Evolutionary conservation across 371 early-diverging fungal species (phyloP).

Genomic region (Zancudomyces culisetae): DNA sequence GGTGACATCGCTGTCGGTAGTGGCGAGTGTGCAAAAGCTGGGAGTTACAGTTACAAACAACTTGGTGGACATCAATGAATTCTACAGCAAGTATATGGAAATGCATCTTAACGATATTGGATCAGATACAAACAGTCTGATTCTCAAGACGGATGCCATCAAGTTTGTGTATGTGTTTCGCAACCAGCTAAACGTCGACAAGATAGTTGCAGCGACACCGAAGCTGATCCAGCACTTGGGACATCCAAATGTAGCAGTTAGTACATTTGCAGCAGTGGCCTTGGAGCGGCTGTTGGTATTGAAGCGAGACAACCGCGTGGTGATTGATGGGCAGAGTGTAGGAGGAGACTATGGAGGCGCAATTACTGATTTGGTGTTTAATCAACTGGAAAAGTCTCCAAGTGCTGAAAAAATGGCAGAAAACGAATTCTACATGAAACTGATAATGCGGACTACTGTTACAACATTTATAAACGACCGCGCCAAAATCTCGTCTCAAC

Average conservation of each 20-base stretch:
- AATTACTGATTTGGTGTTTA: slow-evolving; percentile 55
- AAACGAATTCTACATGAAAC: slow-evolving; percentile 83
- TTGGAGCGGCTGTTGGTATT: slow-evolving; percentile 78
- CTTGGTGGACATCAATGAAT: slow-evolving; percentile 56
- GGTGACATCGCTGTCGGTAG: slow-evolving; percentile 50
- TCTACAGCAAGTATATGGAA: slow-evolving; percentile 64
- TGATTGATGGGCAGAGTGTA: slow-evolving; percentile 49
- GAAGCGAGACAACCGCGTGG: slow-evolving; percentile 37
- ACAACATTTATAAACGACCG: not conserved
- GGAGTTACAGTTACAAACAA: slow-evolving; percentile 67
- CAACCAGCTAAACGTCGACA: slow-evolving; percentile 67
- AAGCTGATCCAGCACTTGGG: slow-evolving; percentile 59
- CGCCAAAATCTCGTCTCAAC: no score
- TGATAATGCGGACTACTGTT: slow-evolving; percentile 26
- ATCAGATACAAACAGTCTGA: slow-evolving; percentile 50
- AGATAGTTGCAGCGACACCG: slow-evolving; percentile 55
- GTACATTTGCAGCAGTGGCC: slow-evolving; percentile 82
- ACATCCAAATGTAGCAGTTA: slow-evolving; percentile 59
- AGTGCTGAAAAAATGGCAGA: slow-evolving; percentile 76
- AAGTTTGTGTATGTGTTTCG: slow-evolving; percentile 84
- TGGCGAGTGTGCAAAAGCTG: slow-evolving; percentile 24
- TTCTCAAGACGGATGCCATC: slow-evolving; percentile 84
- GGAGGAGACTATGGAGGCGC: slow-evolving; percentile 43
- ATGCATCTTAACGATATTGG: slow-evolving; percentile 48
- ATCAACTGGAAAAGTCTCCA: slow-evolving; percentile 21